Evolutionary conservation across 1,284 basidiomycete species (phyloP).

Genomic region (Austroboletus novae-zelandiae): DNA sequence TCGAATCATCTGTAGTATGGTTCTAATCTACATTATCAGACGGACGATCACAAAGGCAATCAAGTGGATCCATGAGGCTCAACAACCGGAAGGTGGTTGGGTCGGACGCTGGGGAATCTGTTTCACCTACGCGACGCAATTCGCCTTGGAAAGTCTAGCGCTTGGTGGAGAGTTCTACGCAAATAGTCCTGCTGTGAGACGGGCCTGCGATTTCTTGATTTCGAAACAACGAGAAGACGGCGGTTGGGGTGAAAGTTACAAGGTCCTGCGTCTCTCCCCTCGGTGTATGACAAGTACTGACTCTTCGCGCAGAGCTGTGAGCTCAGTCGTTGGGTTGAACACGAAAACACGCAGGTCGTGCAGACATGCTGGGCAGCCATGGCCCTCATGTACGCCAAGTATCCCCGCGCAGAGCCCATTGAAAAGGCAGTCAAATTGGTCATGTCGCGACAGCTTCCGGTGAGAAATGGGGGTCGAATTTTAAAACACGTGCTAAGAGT

Average conservation of each 20-base stretch:
- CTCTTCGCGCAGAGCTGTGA: constrained; percentile 75
- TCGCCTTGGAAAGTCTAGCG: constrained; percentile 89
- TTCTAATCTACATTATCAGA: constrained; percentile 3
- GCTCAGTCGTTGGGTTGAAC: constrained; percentile 78
- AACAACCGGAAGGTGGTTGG: constrained; percentile 92
- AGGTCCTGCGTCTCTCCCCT: constrained; percentile 49
- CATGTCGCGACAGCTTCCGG: constrained; percentile 84
- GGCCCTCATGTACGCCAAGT: constrained; percentile 87
- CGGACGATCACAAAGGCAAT: constrained; percentile 75
- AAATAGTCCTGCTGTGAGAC: constrained; percentile 67
- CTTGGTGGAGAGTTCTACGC: constrained; percentile 90
- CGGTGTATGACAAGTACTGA: background rate
- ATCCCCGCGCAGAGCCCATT: constrained; percentile 81
- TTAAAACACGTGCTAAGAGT: constrained; percentile 8
- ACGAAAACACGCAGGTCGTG: constrained; percentile 84
- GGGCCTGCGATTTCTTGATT: constrained; percentile 86
- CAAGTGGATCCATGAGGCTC: constrained; percentile 76
- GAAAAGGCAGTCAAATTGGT: constrained; percentile 82
- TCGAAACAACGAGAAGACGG: constrained; percentile 88
- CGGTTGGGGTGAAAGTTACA: constrained; percentile 99
- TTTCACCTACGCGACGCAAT: constrained; percentile 96
- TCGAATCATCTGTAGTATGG: background rate
- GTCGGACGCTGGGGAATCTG: constrained; percentile 96
- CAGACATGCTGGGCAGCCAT: constrained; percentile 95
- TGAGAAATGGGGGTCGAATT: constrained; percentile 33